Evolutionary conservation across 139 green algal genomes (phyloP), one percentile per base, ranked within the genome.

Genomic region (Tetradesmus obliquus): DNA sequence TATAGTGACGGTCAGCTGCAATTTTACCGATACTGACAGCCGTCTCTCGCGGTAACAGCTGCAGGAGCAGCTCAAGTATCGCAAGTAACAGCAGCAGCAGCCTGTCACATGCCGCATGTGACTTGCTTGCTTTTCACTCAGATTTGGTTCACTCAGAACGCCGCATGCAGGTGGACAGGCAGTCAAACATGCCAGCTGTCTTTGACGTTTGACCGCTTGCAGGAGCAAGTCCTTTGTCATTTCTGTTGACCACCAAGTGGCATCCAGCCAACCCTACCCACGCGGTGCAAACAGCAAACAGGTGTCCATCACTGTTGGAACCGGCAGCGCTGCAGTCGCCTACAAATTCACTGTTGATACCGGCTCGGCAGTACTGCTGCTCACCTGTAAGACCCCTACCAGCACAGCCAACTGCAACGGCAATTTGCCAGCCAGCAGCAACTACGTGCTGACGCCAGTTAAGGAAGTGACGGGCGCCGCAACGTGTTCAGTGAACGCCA

Each of bases 201-300:
- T 0, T 45, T 45, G 32, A 45, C 32, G 32, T 45, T 45, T 45
- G 32, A 45, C 32, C n/a, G 66, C 66, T 24, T 83, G 79, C 45
- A 55, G 10, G 79, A 12, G 81, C 45, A 55, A 55, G 19, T 86
- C 81, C 22, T 86, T 45, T 58, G 51, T 86, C 13, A 86, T 86
- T 22, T 54, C 81, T n/a, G 81, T 86, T 3, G 7, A 58, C 81
- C 81, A 86, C 55, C 81, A 86, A 58, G 22, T 12, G 12, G 51
- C 81, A 32, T 57, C 5, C 2, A 32, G 81, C 13, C 81, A 86
- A 17, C 81, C 81, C 81, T 86, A 69, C 81, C 45, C 81, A 5
- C 53, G 81, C 45, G 81, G 81, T 22, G 19, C 22, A 6, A 86
- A 86, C 81, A 86, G 81, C 81, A 86, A 86, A 17, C 81, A 86